Evolutionary conservation across 106 monocot species (phyloP).

Genomic region (Amphibolis antarctica): DNA sequence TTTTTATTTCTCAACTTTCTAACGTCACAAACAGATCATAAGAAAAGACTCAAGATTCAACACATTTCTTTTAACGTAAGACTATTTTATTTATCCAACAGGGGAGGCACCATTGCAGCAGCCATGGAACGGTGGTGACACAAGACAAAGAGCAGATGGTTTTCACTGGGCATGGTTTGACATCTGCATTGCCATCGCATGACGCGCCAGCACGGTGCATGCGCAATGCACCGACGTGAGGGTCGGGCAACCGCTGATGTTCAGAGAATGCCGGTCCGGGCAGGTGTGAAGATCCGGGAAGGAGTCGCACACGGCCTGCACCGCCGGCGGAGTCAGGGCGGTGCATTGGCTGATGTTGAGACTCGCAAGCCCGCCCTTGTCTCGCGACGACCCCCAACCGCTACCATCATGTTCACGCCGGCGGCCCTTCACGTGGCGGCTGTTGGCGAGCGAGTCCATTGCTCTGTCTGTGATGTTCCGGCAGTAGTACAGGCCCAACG

Average conservation of each 20-base stretch:
- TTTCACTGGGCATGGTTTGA: no score
- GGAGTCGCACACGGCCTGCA: slow-evolving; percentile 84
- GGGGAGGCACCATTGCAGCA: no score
- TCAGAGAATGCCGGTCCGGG: slow-evolving; percentile 63
- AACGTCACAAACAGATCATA: no score
- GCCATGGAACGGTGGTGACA: no score
- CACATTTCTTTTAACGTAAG: no score
- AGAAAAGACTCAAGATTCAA: no score
- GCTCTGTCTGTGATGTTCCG: slow-evolving; percentile 96
- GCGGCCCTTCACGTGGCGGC: slow-evolving; percentile 11
- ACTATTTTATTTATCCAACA: no score
- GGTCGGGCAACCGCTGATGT: slow-evolving; percentile 88
- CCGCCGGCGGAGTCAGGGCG: slow-evolving; percentile 74
- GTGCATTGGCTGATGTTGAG: slow-evolving; percentile 97
- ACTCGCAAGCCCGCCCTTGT: slow-evolving; percentile 44
- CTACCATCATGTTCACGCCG: neutral
- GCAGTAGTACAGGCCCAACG: slow-evolving; percentile 82
- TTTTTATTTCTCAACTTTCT: no score
- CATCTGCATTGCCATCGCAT: no score
- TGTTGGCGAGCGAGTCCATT: slow-evolving; percentile 78
- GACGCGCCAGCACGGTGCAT: no score
- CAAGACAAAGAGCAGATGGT: no score
- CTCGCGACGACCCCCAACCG: neutral
- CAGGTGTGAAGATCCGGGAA: slow-evolving; percentile 88
- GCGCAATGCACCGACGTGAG: slow-evolving; percentile 85